A percentile compares a stretch with the other conserved stretches of the same genome.
These are phyloP conservation scores for Leccinum uliginosum DNA, from an alignment of 768 basidiomycete species.

Conservation along the genomic window DNA sequence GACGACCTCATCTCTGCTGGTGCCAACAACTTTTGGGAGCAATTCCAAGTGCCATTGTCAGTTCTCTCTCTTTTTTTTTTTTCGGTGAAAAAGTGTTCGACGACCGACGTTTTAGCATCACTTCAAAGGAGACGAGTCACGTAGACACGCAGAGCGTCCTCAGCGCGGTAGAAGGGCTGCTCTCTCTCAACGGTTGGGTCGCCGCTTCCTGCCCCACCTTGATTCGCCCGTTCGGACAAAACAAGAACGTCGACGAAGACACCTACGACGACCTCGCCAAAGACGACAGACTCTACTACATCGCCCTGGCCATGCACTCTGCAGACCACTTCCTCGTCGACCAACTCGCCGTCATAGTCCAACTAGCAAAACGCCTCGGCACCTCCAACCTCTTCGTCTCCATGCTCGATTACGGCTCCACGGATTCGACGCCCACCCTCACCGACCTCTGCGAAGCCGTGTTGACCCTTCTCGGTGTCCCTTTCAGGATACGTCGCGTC, in stretches of 20 bases:
- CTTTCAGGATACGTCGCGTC: conserved; percentile 89
- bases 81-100: background rate
- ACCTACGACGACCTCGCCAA: conserved; percentile 86
- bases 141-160: conserved; percentile 89
- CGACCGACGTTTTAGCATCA: conserved; percentile 48
- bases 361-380: conserved; percentile 88
- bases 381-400: conserved; percentile 91
- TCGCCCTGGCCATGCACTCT: conserved; percentile 94
- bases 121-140: conserved; percentile 76
- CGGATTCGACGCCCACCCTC: conserved; percentile 91
- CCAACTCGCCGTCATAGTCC: conserved; percentile 96
- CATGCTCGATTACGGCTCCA: conserved; percentile 95
- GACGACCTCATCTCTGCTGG: conserved; percentile 72
- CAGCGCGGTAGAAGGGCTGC: conserved; percentile 84
- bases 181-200: conserved; percentile 98
- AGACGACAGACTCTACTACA: conserved; percentile 84
- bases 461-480: conserved; percentile 86
- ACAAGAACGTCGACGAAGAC: conserved; percentile 64
- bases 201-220: conserved; percentile 93
- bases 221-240: conserved; percentile 90
- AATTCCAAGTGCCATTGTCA: conserved; percentile 89
- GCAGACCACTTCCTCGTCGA: conserved; percentile 99
- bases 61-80: conserved; percentile 25
- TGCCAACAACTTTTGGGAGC: conserved; percentile 82
- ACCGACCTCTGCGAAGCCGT: conserved; percentile 95